Conservation (phyloP, 768 basidiomycete genomes). For the Steccherinum ochraceum region DNA sequence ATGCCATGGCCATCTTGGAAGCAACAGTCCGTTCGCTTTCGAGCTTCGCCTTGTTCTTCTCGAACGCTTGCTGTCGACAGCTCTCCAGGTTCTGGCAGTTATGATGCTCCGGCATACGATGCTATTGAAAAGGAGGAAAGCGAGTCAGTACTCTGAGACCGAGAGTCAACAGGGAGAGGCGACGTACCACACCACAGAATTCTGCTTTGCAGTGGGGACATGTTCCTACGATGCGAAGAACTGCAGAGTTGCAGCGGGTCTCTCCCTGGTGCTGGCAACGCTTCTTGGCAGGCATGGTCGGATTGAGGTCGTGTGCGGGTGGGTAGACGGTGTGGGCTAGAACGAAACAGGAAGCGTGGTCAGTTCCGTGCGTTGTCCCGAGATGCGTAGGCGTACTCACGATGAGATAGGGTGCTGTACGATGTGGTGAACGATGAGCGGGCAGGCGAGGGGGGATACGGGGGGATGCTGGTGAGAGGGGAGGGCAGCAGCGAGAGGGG, state of each 20-base stretch:
- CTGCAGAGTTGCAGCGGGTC: conserved; percentile 68
- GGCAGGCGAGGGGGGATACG: conserved; percentile 6
- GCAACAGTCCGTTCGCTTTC: conserved; percentile 86
- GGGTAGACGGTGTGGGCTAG: conserved; percentile 5
- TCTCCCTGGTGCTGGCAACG: conserved; percentile 71
- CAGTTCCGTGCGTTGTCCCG: not conserved
- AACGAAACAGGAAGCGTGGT: conserved; percentile 1
- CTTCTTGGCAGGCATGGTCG: conserved; percentile 75
- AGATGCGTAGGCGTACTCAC: conserved; percentile 2
- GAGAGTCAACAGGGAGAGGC: not conserved
- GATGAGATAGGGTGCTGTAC: conserved; percentile 2
- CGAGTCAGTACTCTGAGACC: conserved; percentile 15
- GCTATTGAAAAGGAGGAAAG: conserved; percentile 42
- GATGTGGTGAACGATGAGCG: not conserved
- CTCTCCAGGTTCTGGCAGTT: conserved; percentile 76
- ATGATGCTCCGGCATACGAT: conserved; percentile 87
- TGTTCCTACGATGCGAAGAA: conserved; percentile 77
- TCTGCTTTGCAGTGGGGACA: conserved; percentile 74
- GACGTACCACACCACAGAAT: conserved; percentile 73
- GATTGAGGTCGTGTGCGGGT: conserved; percentile 13
- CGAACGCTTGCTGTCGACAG: conserved; percentile 84
- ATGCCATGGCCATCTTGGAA: conserved; percentile 81
- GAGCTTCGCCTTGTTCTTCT: conserved; percentile 80
- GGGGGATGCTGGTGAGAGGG: conserved; percentile 4
- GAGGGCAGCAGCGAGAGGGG: not conserved